Conservation (phyloP, 805 yeast species). For the Starmerella floricola region DNA sequence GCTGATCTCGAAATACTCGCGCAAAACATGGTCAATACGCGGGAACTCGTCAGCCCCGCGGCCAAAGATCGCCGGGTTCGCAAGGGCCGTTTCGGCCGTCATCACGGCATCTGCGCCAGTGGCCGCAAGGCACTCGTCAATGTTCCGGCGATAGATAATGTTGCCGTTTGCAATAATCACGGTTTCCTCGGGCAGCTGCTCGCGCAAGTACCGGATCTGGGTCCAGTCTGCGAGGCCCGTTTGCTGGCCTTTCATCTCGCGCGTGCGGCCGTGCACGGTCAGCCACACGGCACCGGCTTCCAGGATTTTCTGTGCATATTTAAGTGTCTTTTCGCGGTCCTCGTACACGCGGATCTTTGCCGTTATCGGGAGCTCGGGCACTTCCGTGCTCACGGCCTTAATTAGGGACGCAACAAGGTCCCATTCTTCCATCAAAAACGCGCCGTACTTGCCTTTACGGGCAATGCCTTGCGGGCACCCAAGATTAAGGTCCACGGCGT, state of each 20-base stretch:
- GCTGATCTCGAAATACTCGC: constrained; percentile 84
- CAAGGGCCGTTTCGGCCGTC: constrained; percentile 93
- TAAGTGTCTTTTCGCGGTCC: constrained; percentile 68
- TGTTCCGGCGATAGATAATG: constrained; percentile 77
- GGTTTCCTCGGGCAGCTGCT: constrained; percentile 65
- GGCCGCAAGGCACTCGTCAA: constrained; percentile 50
- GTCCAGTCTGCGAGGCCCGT: constrained; percentile 96
- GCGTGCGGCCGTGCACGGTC: constrained; percentile 87
- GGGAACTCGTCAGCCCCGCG: constrained; percentile 62
- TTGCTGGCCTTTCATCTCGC: constrained; percentile 95
- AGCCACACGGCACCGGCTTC: constrained; percentile 91
- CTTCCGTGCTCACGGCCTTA: constrained; percentile 55
- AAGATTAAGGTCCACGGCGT: constrained; percentile 87
- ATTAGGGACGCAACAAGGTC: constrained; percentile 61
- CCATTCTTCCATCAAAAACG: constrained; percentile 97
- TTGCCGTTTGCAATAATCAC: constrained; percentile 94
- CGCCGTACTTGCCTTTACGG: constrained; percentile 84
- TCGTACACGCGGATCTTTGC: constrained; percentile 89
- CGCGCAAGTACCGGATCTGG: constrained; percentile 58
- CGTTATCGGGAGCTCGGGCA: constrained; percentile 71
- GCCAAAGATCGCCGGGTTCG: constrained; percentile 82
- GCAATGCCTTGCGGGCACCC: constrained; percentile 99
- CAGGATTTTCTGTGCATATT: constrained; percentile 78
- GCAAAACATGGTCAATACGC: constrained; percentile 65
- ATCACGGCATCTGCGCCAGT: constrained; percentile 80